Base-by-base conservation (phyloP, 208 protist genomes). In the Leishmania martiniquensis region DNA sequence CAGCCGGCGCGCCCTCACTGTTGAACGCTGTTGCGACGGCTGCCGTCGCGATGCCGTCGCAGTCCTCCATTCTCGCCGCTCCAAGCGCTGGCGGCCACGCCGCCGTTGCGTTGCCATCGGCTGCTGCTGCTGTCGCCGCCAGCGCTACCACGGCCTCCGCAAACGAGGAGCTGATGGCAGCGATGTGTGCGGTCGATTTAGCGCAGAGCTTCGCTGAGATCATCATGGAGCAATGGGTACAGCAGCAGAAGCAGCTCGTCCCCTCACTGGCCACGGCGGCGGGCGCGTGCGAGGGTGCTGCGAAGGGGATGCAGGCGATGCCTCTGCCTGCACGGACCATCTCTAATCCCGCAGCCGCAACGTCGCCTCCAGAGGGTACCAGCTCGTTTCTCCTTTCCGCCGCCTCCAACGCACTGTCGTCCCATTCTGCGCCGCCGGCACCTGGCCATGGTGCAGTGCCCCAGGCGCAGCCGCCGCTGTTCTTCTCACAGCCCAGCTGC, bases 161-260 rank as follows among this genome's bases (percentile, higher is more conserved):
- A 1, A 51, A 75, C 34, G 74, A 78, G 34, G 74, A 76, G 42
- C 51, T 75, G 15, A 71, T 79, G 69, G 13, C 52, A n/a, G 69
- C 59, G 55, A 55, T 83, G 51, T 71, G 69, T 34, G 69, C 80
- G 44, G 80, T 80, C 6, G 80, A 80, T 39, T n/a, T 84, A 12
- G 75, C 75, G 25, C 74, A 84, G 75, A 75, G 51, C 69, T 84
- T 84, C 59, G 72, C 75, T 42, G 69, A 73, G 10, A 51, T 77
- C 10, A 72, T 73, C 0, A 49, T 52, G 20, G 39, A 75, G 44
- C 75, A 79, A 47, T 84, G 80, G 80, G 59, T 66, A 10, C 68
- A 45, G 22, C 72, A 78, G 52, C 78, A 73, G 66, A 66, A 75
- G 45, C 49, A 74, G 32, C 70, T n/a, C 13, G 52, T 59, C 34